Conservation (phyloP, 2,329 filamentous ascomycete species). For the Dactylellina sp. region DNA sequence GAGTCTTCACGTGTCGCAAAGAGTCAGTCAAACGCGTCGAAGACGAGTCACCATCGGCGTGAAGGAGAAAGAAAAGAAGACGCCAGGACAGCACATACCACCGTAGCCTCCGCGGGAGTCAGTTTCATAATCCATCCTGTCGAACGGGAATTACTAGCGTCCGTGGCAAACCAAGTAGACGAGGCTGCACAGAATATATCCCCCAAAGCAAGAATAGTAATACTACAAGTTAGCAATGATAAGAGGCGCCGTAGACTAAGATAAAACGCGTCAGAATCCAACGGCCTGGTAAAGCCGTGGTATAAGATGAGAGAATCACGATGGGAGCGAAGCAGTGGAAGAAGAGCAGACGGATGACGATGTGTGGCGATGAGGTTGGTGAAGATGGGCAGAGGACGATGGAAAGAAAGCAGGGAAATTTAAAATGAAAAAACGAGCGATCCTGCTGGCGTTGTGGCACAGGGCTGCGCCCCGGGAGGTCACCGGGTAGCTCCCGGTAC, state of each 20-base stretch:
- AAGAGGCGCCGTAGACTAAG: slow-evolving; percentile 26
- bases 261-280: slow-evolving; percentile 43
- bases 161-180: slow-evolving; percentile 15
- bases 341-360: slow-evolving; percentile 19
- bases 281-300: slow-evolving; percentile 20
- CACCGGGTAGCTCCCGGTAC: not conserved
- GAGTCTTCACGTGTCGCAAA: slow-evolving; percentile 36
- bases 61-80: slow-evolving; percentile 18
- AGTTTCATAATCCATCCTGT: slow-evolving; percentile 73
- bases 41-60: not conserved
- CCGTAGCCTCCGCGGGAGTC: slow-evolving; percentile 74
- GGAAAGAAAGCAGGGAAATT: slow-evolving; percentile 19
- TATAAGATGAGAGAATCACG: slow-evolving; percentile 18
- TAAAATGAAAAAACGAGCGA: slow-evolving; percentile 22
- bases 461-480: not conserved
- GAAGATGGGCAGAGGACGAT: slow-evolving; percentile 5
- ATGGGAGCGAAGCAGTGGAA: slow-evolving; percentile 22
- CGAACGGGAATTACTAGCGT: slow-evolving; percentile 8
- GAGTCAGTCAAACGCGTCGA: slow-evolving; percentile 54
- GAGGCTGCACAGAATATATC: slow-evolving; percentile 16
- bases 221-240: slow-evolving; percentile 51
- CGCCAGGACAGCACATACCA: slow-evolving; percentile 66
- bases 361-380: slow-evolving; percentile 54
- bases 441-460: slow-evolving; percentile 1
- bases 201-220: slow-evolving; percentile 3